A percentile compares a stretch with the other conserved stretches of the same genome.
Evolutionary conservation across 1,284 basidiomycete genomes (phyloP).

Genomic region (Xerocomus amazonicus): DNA sequence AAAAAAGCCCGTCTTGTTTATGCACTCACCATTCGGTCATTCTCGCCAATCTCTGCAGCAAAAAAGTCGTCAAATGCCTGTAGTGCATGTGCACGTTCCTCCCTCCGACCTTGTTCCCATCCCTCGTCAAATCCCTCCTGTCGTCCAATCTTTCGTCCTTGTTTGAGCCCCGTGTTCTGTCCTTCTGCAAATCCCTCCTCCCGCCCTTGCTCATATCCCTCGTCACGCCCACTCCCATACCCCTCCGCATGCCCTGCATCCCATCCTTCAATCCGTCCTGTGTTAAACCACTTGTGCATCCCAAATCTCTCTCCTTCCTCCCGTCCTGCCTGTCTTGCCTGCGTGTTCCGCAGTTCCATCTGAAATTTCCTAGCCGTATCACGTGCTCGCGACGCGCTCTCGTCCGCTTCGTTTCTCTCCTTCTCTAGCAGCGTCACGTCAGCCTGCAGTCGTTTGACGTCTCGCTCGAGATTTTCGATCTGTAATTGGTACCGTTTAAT

Average conservation of each 20-base stretch:
- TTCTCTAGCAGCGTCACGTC: slow-evolving; percentile 43
- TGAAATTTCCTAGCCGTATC: slow-evolving; percentile 47
- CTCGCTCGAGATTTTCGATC: slow-evolving; percentile 47
- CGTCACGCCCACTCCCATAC: slow-evolving; percentile 44
- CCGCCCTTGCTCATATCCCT: slow-evolving; percentile 47
- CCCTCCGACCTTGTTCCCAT: slow-evolving; percentile 37
- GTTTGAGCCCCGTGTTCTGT: slow-evolving; percentile 37
- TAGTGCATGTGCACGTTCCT: slow-evolving; percentile 47
- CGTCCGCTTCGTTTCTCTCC: slow-evolving; percentile 47
- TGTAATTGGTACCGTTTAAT: slow-evolving; percentile 46
- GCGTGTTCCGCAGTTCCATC: slow-evolving; percentile 43
- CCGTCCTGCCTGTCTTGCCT: slow-evolving; percentile 45
- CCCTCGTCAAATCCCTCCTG: slow-evolving; percentile 43
- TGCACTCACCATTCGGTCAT: slow-evolving; percentile 30
- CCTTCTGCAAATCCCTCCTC: slow-evolving; percentile 40
- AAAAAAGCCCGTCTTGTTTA: neutral
- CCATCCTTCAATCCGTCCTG: slow-evolving; percentile 43
- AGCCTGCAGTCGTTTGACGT: slow-evolving; percentile 41
- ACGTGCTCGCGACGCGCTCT: slow-evolving; percentile 44
- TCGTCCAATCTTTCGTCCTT: slow-evolving; percentile 43
- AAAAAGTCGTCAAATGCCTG: slow-evolving; percentile 55
- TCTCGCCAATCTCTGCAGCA: slow-evolving; percentile 39
- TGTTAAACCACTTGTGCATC: slow-evolving; percentile 38
- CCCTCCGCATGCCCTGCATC: slow-evolving; percentile 41
- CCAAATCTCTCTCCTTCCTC: slow-evolving; percentile 41